Percentiles rank a stretch among this genome's conserved stretches.
These are phyloP conservation scores for Xylogone sp. DNA, from an alignment of 2,329 filamentous ascomycete species.

Conservation along the genomic window DNA sequence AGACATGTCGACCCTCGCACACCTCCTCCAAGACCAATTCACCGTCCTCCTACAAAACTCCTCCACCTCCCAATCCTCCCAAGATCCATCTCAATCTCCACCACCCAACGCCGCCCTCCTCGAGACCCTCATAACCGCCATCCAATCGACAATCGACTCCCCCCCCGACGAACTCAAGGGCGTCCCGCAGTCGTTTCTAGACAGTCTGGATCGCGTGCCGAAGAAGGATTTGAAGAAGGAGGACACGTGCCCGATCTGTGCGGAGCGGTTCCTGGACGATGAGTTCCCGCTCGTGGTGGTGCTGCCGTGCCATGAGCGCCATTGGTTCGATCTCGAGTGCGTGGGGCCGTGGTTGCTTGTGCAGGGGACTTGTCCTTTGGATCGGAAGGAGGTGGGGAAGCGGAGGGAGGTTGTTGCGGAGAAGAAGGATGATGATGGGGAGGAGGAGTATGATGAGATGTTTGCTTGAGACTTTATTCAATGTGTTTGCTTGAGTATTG, in stretches of 20 bases:
- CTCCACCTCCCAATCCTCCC: conserved; percentile 25
- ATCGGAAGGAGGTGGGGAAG: conserved; percentile 55
- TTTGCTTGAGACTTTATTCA: conserved; percentile 36
- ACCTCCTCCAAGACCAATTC: conserved; percentile 57
- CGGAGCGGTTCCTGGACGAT: conserved; percentile 58
- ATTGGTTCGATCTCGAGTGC: conserved; percentile 64
- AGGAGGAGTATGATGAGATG: conserved; percentile 42
- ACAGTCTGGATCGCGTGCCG: conserved; percentile 54
- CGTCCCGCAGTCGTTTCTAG: conserved; percentile 56
- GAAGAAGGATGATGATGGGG: conserved; percentile 21
- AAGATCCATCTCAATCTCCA: no score
- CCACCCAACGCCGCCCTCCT: conserved; percentile 42
- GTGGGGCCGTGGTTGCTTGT: conserved; percentile 61
- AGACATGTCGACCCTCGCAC: conserved; percentile 54
- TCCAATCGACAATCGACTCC: conserved; percentile 48
- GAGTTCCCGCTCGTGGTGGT: conserved; percentile 59
- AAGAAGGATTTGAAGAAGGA: conserved; percentile 41
- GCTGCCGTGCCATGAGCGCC: conserved; percentile 55
- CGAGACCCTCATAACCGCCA: conserved; percentile 39
- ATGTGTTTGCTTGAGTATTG: no score
- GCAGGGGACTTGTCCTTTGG: conserved; percentile 63
- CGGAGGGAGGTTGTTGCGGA: conserved; percentile 45
- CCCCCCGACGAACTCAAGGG: conserved; percentile 50
- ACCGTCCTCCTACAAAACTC: conserved; percentile 46
- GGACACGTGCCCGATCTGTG: conserved; percentile 62